Evolutionary conservation across 306 rosid species (phyloP).

Genomic region (Castanopsis chinensis): DNA sequence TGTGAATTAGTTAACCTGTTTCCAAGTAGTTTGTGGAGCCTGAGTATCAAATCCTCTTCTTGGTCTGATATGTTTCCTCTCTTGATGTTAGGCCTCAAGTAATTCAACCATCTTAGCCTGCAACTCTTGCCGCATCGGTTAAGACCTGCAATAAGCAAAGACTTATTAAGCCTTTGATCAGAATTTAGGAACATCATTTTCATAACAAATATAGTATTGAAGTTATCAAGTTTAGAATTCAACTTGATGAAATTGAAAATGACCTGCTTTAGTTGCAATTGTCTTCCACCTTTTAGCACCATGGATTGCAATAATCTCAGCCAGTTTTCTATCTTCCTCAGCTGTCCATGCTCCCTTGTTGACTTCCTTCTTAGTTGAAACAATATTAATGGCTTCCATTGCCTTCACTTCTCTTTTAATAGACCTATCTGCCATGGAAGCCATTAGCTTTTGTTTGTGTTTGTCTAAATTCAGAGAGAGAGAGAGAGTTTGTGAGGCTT

Average conservation of each 20-base stretch:
- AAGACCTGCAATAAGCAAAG: slow-evolving; percentile 37
- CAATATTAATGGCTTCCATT: background rate
- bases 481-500: background rate
- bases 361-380: slow-evolving; percentile 27
- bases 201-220: background rate
- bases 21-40: slow-evolving; percentile 68
- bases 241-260: background rate
- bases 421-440: background rate
- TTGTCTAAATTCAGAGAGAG: background rate
- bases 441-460: background rate
- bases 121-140: slow-evolving; percentile 65
- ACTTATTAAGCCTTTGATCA: slow-evolving; percentile 9
- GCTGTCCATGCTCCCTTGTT: slow-evolving; percentile 66
- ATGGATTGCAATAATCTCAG: slow-evolving; percentile 48
- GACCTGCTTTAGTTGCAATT: slow-evolving; percentile 59
- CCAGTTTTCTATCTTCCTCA: slow-evolving; percentile 55
- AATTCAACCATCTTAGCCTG: slow-evolving; percentile 67
- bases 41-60: slow-evolving; percentile 65
- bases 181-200: too few relatives aligned
- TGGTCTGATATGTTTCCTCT: slow-evolving; percentile 70
- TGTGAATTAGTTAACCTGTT: slow-evolving; percentile 37
- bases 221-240: background rate
- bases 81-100: slow-evolving; percentile 66
- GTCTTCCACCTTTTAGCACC: slow-evolving; percentile 59
- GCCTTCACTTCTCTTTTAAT: slow-evolving; percentile 8